These are phyloP conservation scores for Ambrosiella cleistominuta DNA, from an alignment of 2,329 filamentous ascomycete genomes.

Conservation along the genomic window DNA sequence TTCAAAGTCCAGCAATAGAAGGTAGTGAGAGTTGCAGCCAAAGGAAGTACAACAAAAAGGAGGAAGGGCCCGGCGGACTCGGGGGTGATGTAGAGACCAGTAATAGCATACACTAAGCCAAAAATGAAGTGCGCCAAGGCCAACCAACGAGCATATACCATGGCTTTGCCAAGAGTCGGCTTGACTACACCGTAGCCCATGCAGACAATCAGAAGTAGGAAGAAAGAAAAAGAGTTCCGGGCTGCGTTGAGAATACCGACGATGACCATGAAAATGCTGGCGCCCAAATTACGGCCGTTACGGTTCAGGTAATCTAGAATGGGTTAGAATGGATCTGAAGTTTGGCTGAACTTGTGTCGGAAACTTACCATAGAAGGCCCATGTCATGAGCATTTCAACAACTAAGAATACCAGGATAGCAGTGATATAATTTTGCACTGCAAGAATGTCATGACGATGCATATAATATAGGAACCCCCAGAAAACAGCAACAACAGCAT, in stretches of 20 bases:
- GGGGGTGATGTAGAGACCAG: conserved; percentile 73
- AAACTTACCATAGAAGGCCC: conserved; percentile 74
- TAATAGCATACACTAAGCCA: conserved; percentile 80
- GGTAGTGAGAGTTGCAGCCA: conserved; percentile 79
- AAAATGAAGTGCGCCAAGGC: conserved; percentile 90
- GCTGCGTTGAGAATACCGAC: conserved; percentile 89
- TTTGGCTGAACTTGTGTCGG: too few relatives aligned
- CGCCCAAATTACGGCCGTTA: conserved; percentile 64
- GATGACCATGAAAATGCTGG: conserved; percentile 73
- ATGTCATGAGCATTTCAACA: conserved; percentile 93
- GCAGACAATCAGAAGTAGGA: conserved; percentile 90
- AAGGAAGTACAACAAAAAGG: conserved; percentile 77
- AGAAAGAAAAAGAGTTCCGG: conserved; percentile 96
- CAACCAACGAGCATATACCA: conserved; percentile 83
- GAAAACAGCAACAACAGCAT: conserved; percentile 68
- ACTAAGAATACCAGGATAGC: conserved; percentile 90
- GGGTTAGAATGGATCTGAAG: neutral
- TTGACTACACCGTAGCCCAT: conserved; percentile 99
- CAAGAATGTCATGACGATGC: conserved; percentile 82
- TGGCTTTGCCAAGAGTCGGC: conserved; percentile 73
- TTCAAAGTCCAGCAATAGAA: conserved; percentile 99
- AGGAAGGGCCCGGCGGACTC: conserved; percentile 78
- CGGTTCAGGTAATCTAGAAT: conserved; percentile 74
- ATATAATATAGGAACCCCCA: conserved; percentile 95
- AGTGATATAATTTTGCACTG: conserved; percentile 98